These are phyloP conservation scores for Nicotiana otophora DNA, from an alignment of 257 asterid genomes.

Conservation along the genomic window DNA sequence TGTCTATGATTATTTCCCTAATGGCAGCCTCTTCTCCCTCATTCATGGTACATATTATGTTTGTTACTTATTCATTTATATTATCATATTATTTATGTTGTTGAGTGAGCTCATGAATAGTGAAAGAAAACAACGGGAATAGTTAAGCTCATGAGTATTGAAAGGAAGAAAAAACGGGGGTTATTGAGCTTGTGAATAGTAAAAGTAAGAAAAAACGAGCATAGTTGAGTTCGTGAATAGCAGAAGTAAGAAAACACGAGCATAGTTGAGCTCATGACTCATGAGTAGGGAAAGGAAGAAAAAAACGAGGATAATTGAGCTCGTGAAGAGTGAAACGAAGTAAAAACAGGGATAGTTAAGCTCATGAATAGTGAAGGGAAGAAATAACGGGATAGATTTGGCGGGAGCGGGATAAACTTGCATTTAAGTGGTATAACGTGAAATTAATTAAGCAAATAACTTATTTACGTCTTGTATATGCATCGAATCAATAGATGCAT, in stretches of 20 bases:
- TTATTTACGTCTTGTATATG: neutral
- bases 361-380: neutral
- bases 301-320: neutral
- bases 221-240: neutral
- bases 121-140: too few species aligned
- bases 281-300: neutral
- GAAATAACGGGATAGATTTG: neutral
- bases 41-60: slow-evolving; percentile 58
- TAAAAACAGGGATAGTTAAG: neutral
- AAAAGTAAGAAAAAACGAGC: neutral
- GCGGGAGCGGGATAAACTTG: neutral
- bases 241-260: neutral
- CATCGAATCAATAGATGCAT: neutral
- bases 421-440: neutral
- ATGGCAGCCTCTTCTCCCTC: slow-evolving; percentile 94
- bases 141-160: neutral
- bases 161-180: neutral
- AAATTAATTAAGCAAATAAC: neutral
- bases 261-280: neutral
- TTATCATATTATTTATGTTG: neutral
- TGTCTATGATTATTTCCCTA: slow-evolving; percentile 89
- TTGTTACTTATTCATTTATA: neutral
- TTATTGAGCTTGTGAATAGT: neutral
- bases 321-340: neutral
- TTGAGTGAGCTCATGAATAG: neutral